Evolutionary conservation across 768 basidiomycete genomes (phyloP), one percentile per base, ranked within the genome.

Genomic region (Trametes gibbosa): DNA sequence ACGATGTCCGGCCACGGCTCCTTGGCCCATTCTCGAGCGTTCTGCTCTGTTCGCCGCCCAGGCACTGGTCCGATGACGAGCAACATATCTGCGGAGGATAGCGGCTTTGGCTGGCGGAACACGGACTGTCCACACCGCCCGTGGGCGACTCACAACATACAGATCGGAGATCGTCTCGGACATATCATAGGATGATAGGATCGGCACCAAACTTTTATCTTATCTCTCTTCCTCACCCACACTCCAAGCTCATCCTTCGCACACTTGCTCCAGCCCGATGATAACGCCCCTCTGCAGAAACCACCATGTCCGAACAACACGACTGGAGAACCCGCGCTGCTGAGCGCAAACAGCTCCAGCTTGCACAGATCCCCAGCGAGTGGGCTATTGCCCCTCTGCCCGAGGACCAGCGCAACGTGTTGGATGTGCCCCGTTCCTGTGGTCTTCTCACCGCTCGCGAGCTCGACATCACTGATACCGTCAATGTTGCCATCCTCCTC

Each of bases 341-440:
- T 8, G 80, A 81, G 40, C 86, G 87, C 69, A 82, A 80, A 63
- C 66, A 63, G 19, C 72, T 72, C 49, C 89, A 88, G 66, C 68
- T 73, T 19, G 79, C 77, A 3, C 70, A 78, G 0, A 85, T 90
- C 35, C 90, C 90, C 0, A 72, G 77, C 54, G 83, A 84, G 50
- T 92, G 89, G 89, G 63, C 82, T 40, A 73, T 87, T 46, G 61
- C 48, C 25, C 70, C 74, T 0, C 84, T 84, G n/a, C 66, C 81
- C 1, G 68, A 74, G n/a, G 72, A 76, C 16, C 70, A 75, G 6
- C 76, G 79, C 50, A 78, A 85, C 65, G 84, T 91, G 35, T 75
- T 76, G 5, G 69, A 74, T 45, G 71, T 89, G 42, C 86, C 89
- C 8, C 75, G 74, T 59, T 71, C 73, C 3, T 83, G 79, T 65